A percentile compares a stretch with the other conserved stretches of the same genome.
Evolutionary conservation across 2,329 filamentous ascomycete genomes (phyloP).

Genomic region (Ceratocystis eucalypticola): DNA sequence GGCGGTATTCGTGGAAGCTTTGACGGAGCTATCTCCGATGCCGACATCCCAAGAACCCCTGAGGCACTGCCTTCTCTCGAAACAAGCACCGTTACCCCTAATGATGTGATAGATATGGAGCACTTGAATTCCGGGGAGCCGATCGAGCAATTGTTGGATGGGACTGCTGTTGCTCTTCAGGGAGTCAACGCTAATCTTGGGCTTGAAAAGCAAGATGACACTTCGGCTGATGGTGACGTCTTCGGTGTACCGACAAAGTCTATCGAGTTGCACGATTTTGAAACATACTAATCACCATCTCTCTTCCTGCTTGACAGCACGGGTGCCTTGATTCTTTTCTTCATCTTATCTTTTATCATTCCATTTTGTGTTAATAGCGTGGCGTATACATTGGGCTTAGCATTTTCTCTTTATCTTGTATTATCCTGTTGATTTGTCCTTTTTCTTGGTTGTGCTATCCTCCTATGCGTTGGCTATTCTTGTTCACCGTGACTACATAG

Average conservation of each 20-base stretch:
- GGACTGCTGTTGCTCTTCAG: slow-evolving; percentile 2
- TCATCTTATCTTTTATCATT: not conserved
- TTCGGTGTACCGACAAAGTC: slow-evolving; percentile 11
- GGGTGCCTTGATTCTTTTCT: not conserved
- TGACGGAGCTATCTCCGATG: slow-evolving; percentile 9
- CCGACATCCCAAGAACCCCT: slow-evolving; percentile 14
- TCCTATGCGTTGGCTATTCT: not conserved
- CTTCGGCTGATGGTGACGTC: slow-evolving; percentile 13
- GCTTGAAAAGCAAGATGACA: slow-evolving; percentile 5
- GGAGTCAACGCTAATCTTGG: slow-evolving; percentile 3
- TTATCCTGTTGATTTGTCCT: not conserved
- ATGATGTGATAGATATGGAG: slow-evolving; percentile 9
- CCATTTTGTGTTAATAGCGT: slow-evolving; percentile 10
- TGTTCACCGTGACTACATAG: not conserved
- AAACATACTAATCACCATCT: slow-evolving; percentile 8
- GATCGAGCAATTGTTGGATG: slow-evolving; percentile 6
- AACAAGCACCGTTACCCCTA: slow-evolving; percentile 14
- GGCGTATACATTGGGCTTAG: slow-evolving; percentile 8
- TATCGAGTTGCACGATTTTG: slow-evolving; percentile 9
- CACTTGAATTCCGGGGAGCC: not conserved
- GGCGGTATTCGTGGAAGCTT: not conserved
- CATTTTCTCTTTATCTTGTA: slow-evolving; percentile 1
- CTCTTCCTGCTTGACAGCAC: not conserved
- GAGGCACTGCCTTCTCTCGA: slow-evolving; percentile 17
- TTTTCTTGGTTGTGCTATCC: not conserved